Evolutionary conservation across 1,284 basidiomycete genomes (phyloP).

Genomic region (Amylostereum chailletii): DNA sequence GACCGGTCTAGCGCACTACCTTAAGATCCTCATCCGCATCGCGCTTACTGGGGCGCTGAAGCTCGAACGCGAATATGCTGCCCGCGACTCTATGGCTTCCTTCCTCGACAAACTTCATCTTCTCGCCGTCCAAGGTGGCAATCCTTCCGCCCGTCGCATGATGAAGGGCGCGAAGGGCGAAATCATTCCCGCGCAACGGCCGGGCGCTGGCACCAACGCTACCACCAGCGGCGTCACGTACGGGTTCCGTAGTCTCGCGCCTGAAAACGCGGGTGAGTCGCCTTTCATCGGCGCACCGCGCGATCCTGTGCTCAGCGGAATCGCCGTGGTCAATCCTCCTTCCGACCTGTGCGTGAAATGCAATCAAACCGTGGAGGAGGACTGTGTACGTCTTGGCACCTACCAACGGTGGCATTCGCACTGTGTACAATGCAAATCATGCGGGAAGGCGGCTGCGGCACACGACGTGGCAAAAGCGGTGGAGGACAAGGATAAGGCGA

Average conservation of each 20-base stretch:
- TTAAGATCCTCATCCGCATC: constrained; percentile 98
- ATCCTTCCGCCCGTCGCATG: constrained; percentile 65
- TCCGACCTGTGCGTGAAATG: constrained; percentile 91
- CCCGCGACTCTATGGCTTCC: constrained; percentile 76
- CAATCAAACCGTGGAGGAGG: constrained; percentile 89
- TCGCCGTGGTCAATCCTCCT: constrained; percentile 56
- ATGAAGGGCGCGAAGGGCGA: constrained; percentile 64
- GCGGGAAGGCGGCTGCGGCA: constrained; percentile 71
- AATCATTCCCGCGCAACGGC: constrained; percentile 30
- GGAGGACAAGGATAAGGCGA: constrained; percentile 34
- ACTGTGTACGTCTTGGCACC: constrained; percentile 88
- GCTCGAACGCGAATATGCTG: constrained; percentile 84
- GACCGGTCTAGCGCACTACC: constrained; percentile 95
- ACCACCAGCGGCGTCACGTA: constrained; percentile 79
- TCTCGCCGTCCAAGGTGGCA: constrained; percentile 81
- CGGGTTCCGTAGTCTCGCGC: constrained; percentile 83
- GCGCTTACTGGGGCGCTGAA: constrained; percentile 94
- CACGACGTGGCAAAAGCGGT: constrained; percentile 21
- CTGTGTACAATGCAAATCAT: constrained; percentile 79
- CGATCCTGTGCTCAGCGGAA: constrained; percentile 35
- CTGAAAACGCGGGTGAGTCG: constrained; percentile 82
- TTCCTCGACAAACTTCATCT: constrained; percentile 92
- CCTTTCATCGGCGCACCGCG: constrained; percentile 50
- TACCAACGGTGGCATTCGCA: constrained; percentile 95
- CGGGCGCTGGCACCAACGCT: constrained; percentile 35